Conservation (phyloP, 2,329 filamentous ascomycete species). For the Colletotrichum sp. region DNA sequence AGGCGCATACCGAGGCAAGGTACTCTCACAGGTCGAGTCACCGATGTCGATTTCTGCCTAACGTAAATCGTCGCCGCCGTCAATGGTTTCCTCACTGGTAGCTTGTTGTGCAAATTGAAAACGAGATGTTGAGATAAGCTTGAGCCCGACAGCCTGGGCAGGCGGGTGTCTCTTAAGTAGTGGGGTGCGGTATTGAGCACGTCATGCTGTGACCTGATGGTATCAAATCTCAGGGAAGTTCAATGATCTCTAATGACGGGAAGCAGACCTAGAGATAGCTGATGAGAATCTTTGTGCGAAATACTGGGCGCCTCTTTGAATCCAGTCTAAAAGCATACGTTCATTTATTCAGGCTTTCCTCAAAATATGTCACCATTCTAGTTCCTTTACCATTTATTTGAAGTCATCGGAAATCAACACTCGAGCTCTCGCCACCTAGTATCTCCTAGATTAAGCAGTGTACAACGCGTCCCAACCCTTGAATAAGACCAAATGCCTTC, state of each 20-base stretch:
- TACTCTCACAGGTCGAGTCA: background rate
- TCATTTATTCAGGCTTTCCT: background rate
- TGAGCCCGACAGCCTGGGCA: background rate
- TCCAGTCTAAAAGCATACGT: rapidly evolving
- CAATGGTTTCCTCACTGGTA: no score
- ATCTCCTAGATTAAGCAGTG: no score
- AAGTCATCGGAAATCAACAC: no score
- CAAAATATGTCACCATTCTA: no score
- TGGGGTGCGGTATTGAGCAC: background rate
- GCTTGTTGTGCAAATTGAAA: background rate
- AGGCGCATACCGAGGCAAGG: background rate
- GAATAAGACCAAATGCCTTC: background rate
- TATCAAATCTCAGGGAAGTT: background rate
- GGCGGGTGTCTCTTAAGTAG: background rate
- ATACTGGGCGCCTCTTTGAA: background rate
- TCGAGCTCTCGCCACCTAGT: no score
- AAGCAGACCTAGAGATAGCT: background rate
- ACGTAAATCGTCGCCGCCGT: background rate
- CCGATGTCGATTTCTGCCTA: background rate
- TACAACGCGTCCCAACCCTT: no score
- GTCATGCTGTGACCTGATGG: background rate
- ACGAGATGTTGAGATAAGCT: background rate
- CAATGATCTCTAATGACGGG: background rate
- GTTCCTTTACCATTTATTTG: no score
- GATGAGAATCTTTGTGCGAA: background rate